A percentile compares a stretch with the other conserved stretches of the same genome.
Evolutionary conservation across 2,329 filamentous ascomycete genomes (phyloP).

Genomic region (Penicillium griseofulvum): DNA sequence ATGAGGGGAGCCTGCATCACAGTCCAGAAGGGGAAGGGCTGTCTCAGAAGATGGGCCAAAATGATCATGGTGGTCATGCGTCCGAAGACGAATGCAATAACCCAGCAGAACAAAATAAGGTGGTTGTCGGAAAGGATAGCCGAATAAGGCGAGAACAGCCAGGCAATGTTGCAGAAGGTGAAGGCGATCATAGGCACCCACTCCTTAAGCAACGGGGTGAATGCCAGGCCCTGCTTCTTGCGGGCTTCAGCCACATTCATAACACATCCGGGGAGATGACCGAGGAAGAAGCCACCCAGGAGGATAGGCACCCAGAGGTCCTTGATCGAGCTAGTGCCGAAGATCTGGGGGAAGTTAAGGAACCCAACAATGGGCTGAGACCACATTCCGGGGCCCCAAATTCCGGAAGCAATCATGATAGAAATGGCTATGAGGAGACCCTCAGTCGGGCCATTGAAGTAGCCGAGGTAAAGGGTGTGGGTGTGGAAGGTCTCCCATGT

Average conservation of each 20-base stretch:
- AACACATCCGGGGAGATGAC: slow-evolving; percentile 85
- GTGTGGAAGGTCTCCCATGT: slow-evolving; percentile 99
- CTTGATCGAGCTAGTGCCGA: slow-evolving; percentile 72
- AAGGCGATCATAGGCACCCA: slow-evolving; percentile 90
- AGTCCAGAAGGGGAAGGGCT: slow-evolving; percentile 97
- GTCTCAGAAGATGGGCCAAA: slow-evolving; percentile 85
- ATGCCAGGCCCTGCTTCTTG: slow-evolving; percentile 65
- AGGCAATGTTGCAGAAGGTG: slow-evolving; percentile 69
- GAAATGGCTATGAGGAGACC: slow-evolving; percentile 83
- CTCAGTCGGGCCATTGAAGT: slow-evolving; percentile 96
- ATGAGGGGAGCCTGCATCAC: slow-evolving; percentile 84
- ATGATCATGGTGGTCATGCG: slow-evolving; percentile 99
- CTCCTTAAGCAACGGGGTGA: slow-evolving; percentile 83
- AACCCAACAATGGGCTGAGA: slow-evolving; percentile 68
- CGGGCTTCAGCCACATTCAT: slow-evolving; percentile 79
- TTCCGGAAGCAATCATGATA: slow-evolving; percentile 83
- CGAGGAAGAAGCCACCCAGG: slow-evolving; percentile 61
- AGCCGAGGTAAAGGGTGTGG: slow-evolving; percentile 91
- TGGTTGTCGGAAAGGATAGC: slow-evolving; percentile 78
- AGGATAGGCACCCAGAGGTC: slow-evolving; percentile 84
- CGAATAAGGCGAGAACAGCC: slow-evolving; percentile 89
- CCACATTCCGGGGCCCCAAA: slow-evolving; percentile 87
- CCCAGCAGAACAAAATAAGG: slow-evolving; percentile 86
- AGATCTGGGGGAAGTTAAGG: slow-evolving; percentile 61
- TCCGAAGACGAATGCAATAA: slow-evolving; percentile 95